A percentile compares a stretch with the other conserved stretches of the same genome.
phyloP scores from a whole-genome alignment of 2,329 filamentous ascomycete genomes.

The Colletotrichum sansevieriae region DNA sequence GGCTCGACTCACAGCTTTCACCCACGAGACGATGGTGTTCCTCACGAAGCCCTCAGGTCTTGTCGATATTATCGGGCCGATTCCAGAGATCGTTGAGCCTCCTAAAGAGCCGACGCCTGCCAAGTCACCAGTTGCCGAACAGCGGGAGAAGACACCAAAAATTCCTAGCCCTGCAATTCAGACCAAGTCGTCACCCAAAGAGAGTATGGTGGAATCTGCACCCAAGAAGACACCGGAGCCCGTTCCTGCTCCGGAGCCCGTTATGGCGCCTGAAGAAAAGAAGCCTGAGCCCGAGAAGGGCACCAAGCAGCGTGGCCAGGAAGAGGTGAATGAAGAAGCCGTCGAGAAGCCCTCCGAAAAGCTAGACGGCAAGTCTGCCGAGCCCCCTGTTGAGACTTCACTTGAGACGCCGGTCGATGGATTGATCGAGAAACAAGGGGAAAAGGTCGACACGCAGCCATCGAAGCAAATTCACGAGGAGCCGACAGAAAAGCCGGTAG shows the following conservation, averaged over 20 bases:
- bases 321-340: neutral
- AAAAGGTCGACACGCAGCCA: neutral
- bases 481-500: neutral
- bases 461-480: conserved; percentile 8
- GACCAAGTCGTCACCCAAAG: conserved; percentile 21
- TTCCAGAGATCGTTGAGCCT: conserved; percentile 49
- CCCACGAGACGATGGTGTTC: conserved; percentile 64
- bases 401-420: neutral
- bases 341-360: neutral
- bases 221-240: neutral
- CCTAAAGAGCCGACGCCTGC: conserved; percentile 37
- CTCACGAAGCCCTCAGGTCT: conserved; percentile 60
- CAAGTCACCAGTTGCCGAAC: conserved; percentile 27
- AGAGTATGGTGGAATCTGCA: neutral
- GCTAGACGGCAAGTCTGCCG: neutral
- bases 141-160: conserved; percentile 26
- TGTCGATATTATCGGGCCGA: conserved; percentile 56
- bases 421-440: neutral
- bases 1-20: conserved; percentile 60
- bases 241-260: conserved; percentile 3
- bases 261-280: neutral
- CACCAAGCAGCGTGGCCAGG: neutral
- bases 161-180: conserved; percentile 23
- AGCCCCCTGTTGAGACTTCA: neutral
- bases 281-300: neutral